Percentiles rank a stretch among this genome's conserved stretches.
phyloP scores from a whole-genome alignment of 2,329 filamentous ascomycete genomes.

The Knoxdaviesia proteae region DNA sequence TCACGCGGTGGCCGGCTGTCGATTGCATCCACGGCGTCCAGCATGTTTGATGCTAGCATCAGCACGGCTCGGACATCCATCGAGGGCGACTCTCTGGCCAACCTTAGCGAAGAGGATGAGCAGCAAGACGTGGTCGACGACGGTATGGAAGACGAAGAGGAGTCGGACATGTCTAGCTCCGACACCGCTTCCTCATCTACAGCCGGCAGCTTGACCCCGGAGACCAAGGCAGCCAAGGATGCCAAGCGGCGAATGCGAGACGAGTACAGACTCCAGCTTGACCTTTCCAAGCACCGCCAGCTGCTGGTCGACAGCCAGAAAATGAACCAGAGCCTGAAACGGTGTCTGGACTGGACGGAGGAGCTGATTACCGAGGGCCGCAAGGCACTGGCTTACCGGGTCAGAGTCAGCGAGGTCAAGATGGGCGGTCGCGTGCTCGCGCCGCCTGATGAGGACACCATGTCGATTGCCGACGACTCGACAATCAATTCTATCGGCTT shows the following conservation, averaged over 20 bases:
- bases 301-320: conserved; percentile 78
- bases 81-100: conserved; percentile 14
- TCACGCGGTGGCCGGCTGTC: conserved; percentile 63
- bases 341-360: conserved; percentile 78
- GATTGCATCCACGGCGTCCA: conserved; percentile 25
- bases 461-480: conserved; percentile 9
- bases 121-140: conserved; percentile 20
- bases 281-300: conserved; percentile 75
- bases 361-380: conserved; percentile 74
- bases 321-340: conserved; percentile 83
- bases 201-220: conserved; percentile 17
- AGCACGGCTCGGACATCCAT: no score
- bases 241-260: conserved; percentile 45
- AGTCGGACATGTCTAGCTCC: conserved; percentile 28
- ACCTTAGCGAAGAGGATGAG: conserved; percentile 23
- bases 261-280: conserved; percentile 63
- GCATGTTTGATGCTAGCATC: conserved; percentile 18
- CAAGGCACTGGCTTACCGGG: conserved; percentile 67
- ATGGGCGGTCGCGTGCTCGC: conserved; percentile 63
- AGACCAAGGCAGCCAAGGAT: conserved; percentile 19
- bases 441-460: conserved; percentile 40
- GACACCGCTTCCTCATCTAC: conserved; percentile 23
- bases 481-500: conserved; percentile 4
- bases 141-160: conserved; percentile 20
- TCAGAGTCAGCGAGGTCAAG: conserved; percentile 58